phyloP scores from a whole-genome alignment of 106 monocot genomes.

The Amphibolis antarctica region DNA sequence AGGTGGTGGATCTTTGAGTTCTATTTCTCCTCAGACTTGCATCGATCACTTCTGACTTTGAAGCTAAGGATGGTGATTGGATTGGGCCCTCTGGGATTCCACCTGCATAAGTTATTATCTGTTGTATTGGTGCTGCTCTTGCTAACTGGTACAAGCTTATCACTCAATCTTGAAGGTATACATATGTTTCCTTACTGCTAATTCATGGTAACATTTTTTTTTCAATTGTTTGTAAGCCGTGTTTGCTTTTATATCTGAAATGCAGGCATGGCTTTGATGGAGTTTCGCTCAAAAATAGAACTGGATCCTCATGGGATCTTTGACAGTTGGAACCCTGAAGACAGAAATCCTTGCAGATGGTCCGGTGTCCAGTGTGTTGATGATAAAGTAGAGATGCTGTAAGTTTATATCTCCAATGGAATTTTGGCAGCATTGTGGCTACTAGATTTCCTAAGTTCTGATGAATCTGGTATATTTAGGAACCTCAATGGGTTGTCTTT shows the following conservation, averaged over 20 bases:
- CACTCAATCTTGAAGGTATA: constrained; percentile 59
- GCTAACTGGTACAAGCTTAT: constrained; percentile 20
- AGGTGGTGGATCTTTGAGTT: neutral
- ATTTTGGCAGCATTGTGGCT: neutral
- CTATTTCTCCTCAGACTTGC: neutral
- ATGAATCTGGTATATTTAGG: constrained; percentile 21
- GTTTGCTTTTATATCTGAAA: neutral
- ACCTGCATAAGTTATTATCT: constrained; percentile 16
- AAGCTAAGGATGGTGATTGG: neutral
- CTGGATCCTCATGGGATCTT: constrained; percentile 40
- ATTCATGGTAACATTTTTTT: neutral
- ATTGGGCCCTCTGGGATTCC: constrained; percentile 3
- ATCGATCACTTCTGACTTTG: neutral
- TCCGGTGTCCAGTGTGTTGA: constrained; percentile 47
- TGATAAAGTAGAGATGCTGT: constrained; percentile 64
- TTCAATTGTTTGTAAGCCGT: neutral
- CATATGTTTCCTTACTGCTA: no score
- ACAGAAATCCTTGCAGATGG: constrained; percentile 49
- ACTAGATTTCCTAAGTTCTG: neutral
- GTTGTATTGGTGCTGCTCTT: constrained; percentile 26
- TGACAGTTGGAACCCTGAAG: constrained; percentile 38
- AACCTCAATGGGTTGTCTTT: constrained; percentile 39
- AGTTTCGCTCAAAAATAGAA: constrained; percentile 51
- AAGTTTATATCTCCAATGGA: constrained; percentile 25
- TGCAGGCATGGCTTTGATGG: constrained; percentile 47